Base-by-base conservation (phyloP, 2,329 filamentous ascomycete genomes). In the Colletotrichum sp. region DNA sequence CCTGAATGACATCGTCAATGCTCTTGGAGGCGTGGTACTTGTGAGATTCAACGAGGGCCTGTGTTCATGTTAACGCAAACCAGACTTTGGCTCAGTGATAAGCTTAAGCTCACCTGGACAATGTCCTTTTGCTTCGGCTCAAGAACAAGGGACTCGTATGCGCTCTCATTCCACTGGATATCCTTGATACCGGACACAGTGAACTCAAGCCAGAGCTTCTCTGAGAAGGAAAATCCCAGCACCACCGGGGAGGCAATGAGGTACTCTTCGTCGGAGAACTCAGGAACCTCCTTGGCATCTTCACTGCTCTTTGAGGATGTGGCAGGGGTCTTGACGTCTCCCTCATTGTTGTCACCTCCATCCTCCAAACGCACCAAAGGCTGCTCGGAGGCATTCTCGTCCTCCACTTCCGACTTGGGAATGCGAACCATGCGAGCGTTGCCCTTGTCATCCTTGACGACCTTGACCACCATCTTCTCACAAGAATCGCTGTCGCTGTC, bases 181-280 rank as follows among this genome's bases (percentile, higher is more conserved):
- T 98, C 94, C 60, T 91, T 90, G 77, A 98, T 90, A 1, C 93
- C 93, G 0, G 94, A 95, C 24, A 98, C 93, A 0, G 92, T 93
- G 80, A 98, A 95, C 82, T 98, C 95, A 1, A 98, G 90, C 96
- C 96, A 98, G 12, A 95, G 88, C 85, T 98, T 98, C 84, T 98
- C 95, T 1, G 92, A 92, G 83, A 98, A 98, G 1, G 95, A 92
- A 80, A 98, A 98, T 0, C 96, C 96, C 3, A 98, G 90, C 1
- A 98, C 95, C 1, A 98, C 93, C 0, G 96, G 94, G 3, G 95
- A 96, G 3, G 95, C 93, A 65, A 98, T 93, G 8, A 98, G 87
- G 28, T 97, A 93, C 79, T 98, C 95, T 77, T 98, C 95, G 65
- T 97, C 95, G 0, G 90, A 94, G 82, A 97, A 96, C 24, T 90